Base-by-base conservation (phyloP, 768 basidiomycete genomes). In the Mycena vulgaris region DNA sequence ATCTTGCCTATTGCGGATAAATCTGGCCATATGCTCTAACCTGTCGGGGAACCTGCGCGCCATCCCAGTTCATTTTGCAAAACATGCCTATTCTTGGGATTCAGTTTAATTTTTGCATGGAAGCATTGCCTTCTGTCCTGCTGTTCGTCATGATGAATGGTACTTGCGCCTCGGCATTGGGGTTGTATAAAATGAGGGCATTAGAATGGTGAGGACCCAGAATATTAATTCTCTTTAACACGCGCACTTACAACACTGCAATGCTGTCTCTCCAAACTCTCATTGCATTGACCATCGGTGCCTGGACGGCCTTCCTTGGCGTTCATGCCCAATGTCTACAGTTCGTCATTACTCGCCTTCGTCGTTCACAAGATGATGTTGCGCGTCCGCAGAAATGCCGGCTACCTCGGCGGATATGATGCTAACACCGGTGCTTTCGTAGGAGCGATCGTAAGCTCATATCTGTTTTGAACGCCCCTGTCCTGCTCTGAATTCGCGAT, bases 121-220 rank as follows among this genome's bases (percentile, higher is more conserved):
- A 40, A 40, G 39, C 39, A 40, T 40, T 40, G 39, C 39, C 51
- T 52, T 52, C 51, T 52, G 28, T 14, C 10, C 17, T 30, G 51
- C 30, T 52, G 51, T 52, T 52, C 51, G 51, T 52, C 51, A 30
- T 52, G 30, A 52, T 30, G 6, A 52, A 52, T 52, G 28, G 27
- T 52, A 27, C 51, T 52, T 52, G 30, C 6, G 51, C 51, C 17
- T 52, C 51, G 28, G 51, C 51, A 52, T 52, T 52, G 51, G 28
- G 30, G 28, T 52, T 52, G 53, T 55, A 55, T 23, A 55, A 55
- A 55, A 55, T 55, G 33, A 31, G 3, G 30, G 19, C 53, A 55
- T 55, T 55, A 17, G 53, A 55, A 55, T 16, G 53, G 53, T 55
- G 53, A 33, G 53, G 53, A 55, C 53, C 53, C 53, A 55, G 53